phyloP scores from a whole-genome alignment of 306 rosid species.

The Fragaria iinumae region DNA sequence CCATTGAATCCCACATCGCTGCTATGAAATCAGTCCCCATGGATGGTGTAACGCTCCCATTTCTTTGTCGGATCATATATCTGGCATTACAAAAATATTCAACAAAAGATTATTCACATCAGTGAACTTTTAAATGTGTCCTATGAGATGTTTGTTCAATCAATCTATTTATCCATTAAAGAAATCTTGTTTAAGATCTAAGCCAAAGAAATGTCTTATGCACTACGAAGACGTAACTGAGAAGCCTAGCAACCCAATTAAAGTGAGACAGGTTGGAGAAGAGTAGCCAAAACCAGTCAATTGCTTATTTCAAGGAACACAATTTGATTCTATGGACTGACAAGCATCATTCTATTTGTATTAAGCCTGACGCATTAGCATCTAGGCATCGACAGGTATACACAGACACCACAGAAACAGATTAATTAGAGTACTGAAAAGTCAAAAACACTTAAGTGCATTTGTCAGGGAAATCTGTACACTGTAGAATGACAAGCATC shows the following conservation, averaged over 20 bases:
- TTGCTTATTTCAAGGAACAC: background rate
- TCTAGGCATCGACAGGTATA: background rate
- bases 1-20: background rate
- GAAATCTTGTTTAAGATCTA: background rate
- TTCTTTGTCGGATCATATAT: constrained; percentile 40
- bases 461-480: background rate
- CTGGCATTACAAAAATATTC: constrained; percentile 7
- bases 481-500: background rate
- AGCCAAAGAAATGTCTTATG: background rate
- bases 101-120: background rate
- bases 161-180: background rate
- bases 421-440: background rate
- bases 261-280: background rate
- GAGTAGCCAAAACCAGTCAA: background rate
- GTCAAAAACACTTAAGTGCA: background rate
- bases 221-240: background rate
- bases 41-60: constrained; percentile 43
- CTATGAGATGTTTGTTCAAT: background rate
- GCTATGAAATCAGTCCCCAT: constrained; percentile 28
- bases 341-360: background rate
- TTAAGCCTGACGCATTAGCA: background rate
- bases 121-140: background rate
- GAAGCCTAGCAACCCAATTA: background rate
- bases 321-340: background rate
- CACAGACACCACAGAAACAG: background rate